These are phyloP conservation scores for Xylariaceae sp. DNA, from an alignment of 2,329 filamentous ascomycete genomes.

Conservation along the genomic window DNA sequence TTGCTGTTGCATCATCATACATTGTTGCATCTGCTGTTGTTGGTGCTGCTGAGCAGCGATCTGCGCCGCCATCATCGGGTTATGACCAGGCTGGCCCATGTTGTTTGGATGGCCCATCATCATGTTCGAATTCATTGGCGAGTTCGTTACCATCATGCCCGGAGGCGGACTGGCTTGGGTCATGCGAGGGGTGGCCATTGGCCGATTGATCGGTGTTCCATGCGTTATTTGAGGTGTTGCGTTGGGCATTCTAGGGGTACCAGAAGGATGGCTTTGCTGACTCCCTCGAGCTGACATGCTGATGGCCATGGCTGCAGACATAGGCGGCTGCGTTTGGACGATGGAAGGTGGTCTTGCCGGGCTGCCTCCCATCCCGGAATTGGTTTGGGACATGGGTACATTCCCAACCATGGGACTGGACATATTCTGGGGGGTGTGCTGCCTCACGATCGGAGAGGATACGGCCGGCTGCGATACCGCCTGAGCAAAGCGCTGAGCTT, in stretches of 20 bases:
- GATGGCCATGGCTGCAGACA: constrained; percentile 57
- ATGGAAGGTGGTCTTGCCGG: constrained; percentile 64
- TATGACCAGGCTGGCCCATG: constrained; percentile 29
- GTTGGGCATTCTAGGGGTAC: constrained; percentile 59
- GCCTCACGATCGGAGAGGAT: constrained; percentile 63
- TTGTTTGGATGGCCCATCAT: constrained; percentile 47
- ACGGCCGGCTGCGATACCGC: constrained; percentile 60
- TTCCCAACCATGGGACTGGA: constrained; percentile 63
- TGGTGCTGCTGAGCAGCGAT: constrained; percentile 42
- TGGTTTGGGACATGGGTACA: constrained; percentile 61
- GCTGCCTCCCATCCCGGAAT: constrained; percentile 65
- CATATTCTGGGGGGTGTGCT: constrained; percentile 61
- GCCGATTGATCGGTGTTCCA: constrained; percentile 55
- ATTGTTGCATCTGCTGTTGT: constrained; percentile 15
- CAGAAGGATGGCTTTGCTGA: constrained; percentile 61
- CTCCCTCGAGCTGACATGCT: constrained; percentile 62
- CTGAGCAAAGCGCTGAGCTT: constrained; percentile 45
- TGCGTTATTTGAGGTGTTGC: constrained; percentile 59
- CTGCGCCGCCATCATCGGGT: constrained; percentile 40
- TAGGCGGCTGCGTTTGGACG: constrained; percentile 54
- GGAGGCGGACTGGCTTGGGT: constrained; percentile 59
- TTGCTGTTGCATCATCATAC: constrained; percentile 29
- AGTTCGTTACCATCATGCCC: constrained; percentile 54
- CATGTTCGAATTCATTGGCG: constrained; percentile 51
- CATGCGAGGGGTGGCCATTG: constrained; percentile 57